Base-by-base conservation (phyloP, 1,284 basidiomycete species). In the Tausonia pullulans region DNA sequence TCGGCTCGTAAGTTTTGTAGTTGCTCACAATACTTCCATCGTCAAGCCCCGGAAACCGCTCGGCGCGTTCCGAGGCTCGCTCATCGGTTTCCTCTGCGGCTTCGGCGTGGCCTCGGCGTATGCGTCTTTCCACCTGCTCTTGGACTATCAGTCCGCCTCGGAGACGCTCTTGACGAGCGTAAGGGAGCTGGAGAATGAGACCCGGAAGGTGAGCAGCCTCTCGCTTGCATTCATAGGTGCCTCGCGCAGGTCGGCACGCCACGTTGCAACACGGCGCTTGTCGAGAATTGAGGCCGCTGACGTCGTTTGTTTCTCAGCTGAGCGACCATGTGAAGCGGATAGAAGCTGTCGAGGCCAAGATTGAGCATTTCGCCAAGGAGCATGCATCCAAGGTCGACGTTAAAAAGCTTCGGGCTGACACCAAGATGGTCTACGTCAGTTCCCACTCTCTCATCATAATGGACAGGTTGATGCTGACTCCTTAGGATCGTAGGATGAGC, bases 101-200 rank as follows among this genome's bases (percentile, higher is more conserved):
- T 93, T 94, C 78, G 90, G 89, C 5, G 75, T 90, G 51, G 76
- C 77, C 8, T 76, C 89, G 2, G 85, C 87, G 0, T 84, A 87
- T 71, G 90, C 90, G 56, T 87, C 90, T 58, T 93, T 91, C 74
- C 85, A 90, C 73, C 79, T 96, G 41, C 79, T 95, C 60, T 88
- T 94, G 70, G 92, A 95, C 77, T 92, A 91, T 77, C 90, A 92
- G 75, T 79, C 83, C 62, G 90, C 92, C 6, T 89, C 87, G 4
- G 86, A 87, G 41, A 82, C 88, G 43, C 79, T 95, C 66, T 86
- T 93, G 73, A 83, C 87, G 27, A 90, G 88, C 71, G 87, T 96
- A 27, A 87, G 91, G 71, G 89, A 93, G 72, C 79, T 96, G 58
- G 87, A 90, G 74, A 77, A 82, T 51, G 90, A 85, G 73, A 93